Evolutionary conservation across 2,329 filamentous ascomycete genomes (phyloP), one percentile per base, ranked within the genome.

Genomic region (Epicoccum nigrum): DNA sequence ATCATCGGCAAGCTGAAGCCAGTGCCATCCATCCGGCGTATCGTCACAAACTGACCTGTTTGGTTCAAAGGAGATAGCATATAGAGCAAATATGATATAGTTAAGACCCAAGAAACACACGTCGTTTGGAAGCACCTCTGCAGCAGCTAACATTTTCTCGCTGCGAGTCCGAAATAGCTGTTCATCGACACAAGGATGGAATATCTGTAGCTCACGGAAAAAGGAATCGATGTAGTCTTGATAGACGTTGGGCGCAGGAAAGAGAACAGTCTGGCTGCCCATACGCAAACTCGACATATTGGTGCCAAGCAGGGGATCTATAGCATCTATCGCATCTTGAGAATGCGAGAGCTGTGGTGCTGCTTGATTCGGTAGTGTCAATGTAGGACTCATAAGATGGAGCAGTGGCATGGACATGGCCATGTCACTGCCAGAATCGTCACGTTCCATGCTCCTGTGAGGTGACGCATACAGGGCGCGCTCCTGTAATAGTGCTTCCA

Each of bases 401-500:
- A 63, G 45, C 3, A 61, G 40, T 15, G 59, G 52, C n/a, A 59
- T 51, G 17, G 63, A 60, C 30, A 68, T 59, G 3, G 55, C 45
- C 11, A 54, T 45, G 7, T 68, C 59, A 23, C 53, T 56, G 21
- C 49, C 43, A 11, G 51, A 51, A 2, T 64, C 63, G 1, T 70
- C 68, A n/a, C 63, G 60, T 45, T 68, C 68, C 2, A 63, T 57
- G 42, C 62, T 67, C n/a, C 57, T 58, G 37, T 58, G 51, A 2
- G 67, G 62, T 12, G 63, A 62, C 41, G 62, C 50, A 5, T 55
- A 54, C 41, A 62, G 45, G 47, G 59, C 57, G 9, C 68, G 63
- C 5, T 71, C 67, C 19, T 65, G 69, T n/a, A 71, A 58, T 17
- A 71, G 45, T 12, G 60, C 59, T 33, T 71, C 66, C 68, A 72